Conservation (phyloP, 164 flowering plant genomes). For the Piper longum region DNA sequence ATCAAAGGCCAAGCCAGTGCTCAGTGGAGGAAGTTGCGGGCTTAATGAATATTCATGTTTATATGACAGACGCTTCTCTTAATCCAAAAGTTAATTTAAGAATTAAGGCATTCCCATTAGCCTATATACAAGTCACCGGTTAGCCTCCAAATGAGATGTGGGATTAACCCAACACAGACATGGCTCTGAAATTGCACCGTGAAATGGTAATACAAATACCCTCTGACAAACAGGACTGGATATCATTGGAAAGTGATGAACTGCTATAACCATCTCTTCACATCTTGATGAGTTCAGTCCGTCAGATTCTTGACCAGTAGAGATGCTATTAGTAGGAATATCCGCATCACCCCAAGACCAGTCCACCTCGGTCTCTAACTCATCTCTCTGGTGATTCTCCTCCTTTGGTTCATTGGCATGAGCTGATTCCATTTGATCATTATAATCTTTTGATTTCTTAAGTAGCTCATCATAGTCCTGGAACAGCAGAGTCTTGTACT, state of each 20-base stretch:
- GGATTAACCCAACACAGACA: no score
- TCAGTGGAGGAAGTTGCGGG: conserved; percentile 76
- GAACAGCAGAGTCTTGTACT: conserved; percentile 75
- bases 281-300: conserved; percentile 12
- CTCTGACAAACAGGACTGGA: conserved; percentile 76
- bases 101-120: no score
- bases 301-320: conserved; percentile 16
- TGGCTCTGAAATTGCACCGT: conserved; percentile 82
- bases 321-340: conserved; percentile 16
- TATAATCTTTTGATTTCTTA: conserved; percentile 28
- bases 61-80: no score
- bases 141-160: no score
- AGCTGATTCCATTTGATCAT: conserved; percentile 3
- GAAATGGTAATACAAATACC: conserved; percentile 85
- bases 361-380: conserved; percentile 32
- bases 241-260: conserved; percentile 84
- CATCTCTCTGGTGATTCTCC: conserved; percentile 15
- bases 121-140: no score
- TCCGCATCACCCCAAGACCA: conserved; percentile 42
- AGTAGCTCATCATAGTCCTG: conserved; percentile 87
- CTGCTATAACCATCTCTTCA: conserved; percentile 45
- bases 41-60: conserved; percentile 62
- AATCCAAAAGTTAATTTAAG: no score
- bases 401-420: conserved; percentile 5
- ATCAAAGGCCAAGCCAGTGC: conserved; percentile 44